Percentiles rank a stretch among this genome's conserved stretches.
These are phyloP conservation scores for Camelina sativa DNA, from an alignment of 345 rosid species.

Conservation along the genomic window DNA sequence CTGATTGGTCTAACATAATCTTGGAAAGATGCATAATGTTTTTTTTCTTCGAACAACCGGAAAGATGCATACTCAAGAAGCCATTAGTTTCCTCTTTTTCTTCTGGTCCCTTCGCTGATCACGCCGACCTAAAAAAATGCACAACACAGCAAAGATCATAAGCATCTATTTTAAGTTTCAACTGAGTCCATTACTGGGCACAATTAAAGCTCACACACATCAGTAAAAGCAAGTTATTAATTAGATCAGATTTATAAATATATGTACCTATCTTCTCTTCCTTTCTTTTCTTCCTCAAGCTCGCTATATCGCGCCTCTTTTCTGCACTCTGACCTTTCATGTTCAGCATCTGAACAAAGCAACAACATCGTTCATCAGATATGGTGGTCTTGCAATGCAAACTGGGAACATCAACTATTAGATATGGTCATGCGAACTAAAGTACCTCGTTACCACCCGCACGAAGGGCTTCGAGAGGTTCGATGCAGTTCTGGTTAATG, in stretches of 20 bases:
- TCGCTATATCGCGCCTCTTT: constrained; percentile 57
- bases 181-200: neutral
- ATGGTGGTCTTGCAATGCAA: neutral
- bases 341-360: constrained; percentile 57
- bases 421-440: neutral
- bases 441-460: constrained; percentile 71
- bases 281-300: constrained; percentile 66
- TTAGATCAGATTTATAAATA: neutral
- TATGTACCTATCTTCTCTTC: constrained; percentile 78
- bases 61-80: constrained; percentile 27
- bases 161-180: constrained; percentile 7
- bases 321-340: constrained; percentile 58
- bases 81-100: constrained; percentile 46
- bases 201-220: constrained; percentile 7
- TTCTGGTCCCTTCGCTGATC: constrained; percentile 79
- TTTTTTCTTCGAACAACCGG: too few species aligned
- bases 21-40: neutral
- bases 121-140: constrained; percentile 59
- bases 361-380: constrained; percentile 2
- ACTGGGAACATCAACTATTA: neutral
- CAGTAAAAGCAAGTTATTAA: neutral
- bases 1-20: constrained; percentile 2
- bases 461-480: constrained; percentile 96
- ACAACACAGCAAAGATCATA: constrained; percentile 30
- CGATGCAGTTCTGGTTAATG: constrained; percentile 82